phyloP scores from a whole-genome alignment of 2,329 filamentous ascomycete species.

The Sclerotinia sclerotiorum region DNA sequence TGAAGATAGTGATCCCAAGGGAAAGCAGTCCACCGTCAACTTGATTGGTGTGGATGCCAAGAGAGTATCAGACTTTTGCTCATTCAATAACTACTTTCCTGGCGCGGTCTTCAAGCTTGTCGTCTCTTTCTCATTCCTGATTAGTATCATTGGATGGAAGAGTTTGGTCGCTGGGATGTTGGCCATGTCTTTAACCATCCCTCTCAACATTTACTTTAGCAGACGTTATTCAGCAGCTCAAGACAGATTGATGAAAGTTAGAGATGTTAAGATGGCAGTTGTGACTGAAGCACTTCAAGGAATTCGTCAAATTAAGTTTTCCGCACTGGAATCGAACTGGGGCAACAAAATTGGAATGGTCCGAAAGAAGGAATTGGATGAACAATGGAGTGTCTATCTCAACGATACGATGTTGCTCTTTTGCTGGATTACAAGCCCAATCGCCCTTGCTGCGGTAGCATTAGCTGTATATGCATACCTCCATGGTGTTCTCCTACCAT shows the following conservation, averaged over 20 bases:
- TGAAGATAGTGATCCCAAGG: conserved; percentile 54
- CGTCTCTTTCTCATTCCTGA: conserved; percentile 65
- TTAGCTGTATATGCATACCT: conserved; percentile 66
- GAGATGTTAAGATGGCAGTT: conserved; percentile 73
- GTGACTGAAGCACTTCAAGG: conserved; percentile 76
- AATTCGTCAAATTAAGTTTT: conserved; percentile 84
- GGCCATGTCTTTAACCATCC: conserved; percentile 63
- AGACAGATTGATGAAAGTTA: conserved; percentile 69
- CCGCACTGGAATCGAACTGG: conserved; percentile 74
- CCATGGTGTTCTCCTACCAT: conserved; percentile 63
- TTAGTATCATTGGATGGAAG: conserved; percentile 70
- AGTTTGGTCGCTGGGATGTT: conserved; percentile 64
- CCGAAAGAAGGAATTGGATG: conserved; percentile 64
- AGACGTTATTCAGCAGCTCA: conserved; percentile 65
- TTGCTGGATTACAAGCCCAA: conserved; percentile 72
- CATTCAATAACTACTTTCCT: conserved; percentile 64
- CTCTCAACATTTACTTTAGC: conserved; percentile 66
- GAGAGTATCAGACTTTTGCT: conserved; percentile 67
- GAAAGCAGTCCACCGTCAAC: conserved; percentile 72
- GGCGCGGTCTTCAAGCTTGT: conserved; percentile 62
- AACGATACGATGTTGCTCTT: conserved; percentile 26
- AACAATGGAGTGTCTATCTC: conserved; percentile 65
- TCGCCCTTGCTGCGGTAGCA: conserved; percentile 70
- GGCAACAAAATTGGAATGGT: conserved; percentile 65
- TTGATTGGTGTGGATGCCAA: conserved; percentile 74